Base-by-base conservation (phyloP, 1,284 basidiomycete genomes). In the Ustilago curta region DNA sequence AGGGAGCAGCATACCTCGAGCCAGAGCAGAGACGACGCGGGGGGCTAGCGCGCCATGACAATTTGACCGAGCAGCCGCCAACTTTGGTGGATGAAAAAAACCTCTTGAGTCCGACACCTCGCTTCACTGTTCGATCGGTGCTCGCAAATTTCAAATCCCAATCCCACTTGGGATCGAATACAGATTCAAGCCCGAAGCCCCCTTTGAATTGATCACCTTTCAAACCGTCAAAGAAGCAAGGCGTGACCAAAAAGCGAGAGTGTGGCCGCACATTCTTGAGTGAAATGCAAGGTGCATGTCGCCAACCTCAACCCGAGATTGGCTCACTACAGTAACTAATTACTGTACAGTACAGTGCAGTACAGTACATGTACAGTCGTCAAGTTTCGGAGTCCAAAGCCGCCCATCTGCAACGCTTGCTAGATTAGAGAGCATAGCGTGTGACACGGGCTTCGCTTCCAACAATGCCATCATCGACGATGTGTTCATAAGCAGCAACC, bases 91-190 rank as follows among this genome's bases (percentile, higher is more conserved):
- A 51, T 16, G 16, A 45, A 21, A 51, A 51, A 14, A 43, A 53
- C 42, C 51, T 53, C 39, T 56, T n/a, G 54, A 56, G 32, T 39
- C 43, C 32, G 54, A 56, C 54, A 56, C 43, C 21, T 31, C 12
- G 32, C n/a, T 31, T 47, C 19, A 44, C 42, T 12, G 25, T 44
- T 44, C 45, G 45, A 29, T 47, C 23, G 23, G 27, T 47, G 14
- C 19, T 23, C 19, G 43, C 35, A 14, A 37, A 27, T 42, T 48
- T 32, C 29, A 32, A 32, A 21, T 29, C 16, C 6, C 45, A 32
- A 21, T 29, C 16, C 6, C 45, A 27, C 5, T 21, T 29, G 16
- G 27, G 4, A 27, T 37, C 14, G 35, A 16, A 37, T 37, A 37
- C 35, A 37, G 21, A 35, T 21, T 23, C 48, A 50, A 19, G 48